Base-by-base conservation (phyloP, 176 grass and related monocot genomes). In the Hsuehochloa calcarea region DNA sequence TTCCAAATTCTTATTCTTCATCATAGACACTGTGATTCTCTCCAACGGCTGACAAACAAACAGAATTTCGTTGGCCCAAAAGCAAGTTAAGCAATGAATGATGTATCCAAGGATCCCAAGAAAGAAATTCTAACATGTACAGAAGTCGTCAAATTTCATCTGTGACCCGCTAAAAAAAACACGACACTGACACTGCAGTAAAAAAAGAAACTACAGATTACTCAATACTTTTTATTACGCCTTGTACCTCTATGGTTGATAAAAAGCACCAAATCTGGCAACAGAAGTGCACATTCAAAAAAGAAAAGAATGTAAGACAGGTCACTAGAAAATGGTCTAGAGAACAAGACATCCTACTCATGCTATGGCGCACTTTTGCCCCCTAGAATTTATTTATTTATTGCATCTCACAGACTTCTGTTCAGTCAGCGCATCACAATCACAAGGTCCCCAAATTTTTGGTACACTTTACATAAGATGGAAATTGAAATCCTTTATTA, bases 1-100 rank as follows among this genome's bases (percentile, higher is more conserved):
- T 59, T 83, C 65, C 26, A 88, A 83, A 72, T 70, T 82, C 65
- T 70, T 87, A 26, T 90, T 77, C 65, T 87, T 87, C 84, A 92
- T 85, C 86, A 66, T 72, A 65, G 82, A 58, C 25, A 67, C 72
- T 66, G 66, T 83, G 39, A 85, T 74, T 26, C 84, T 84, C 61
- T 85, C 87, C 47, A 85, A 72, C 3, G 68, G 60, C 90, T 94
- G 46, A 84, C 27, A 59, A 83, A 84, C 60, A 59, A 66, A 58
- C 16, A 79, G 87, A 72, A 74, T 27, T 46, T 66, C 55, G n/a
- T 80, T 40, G 62, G 47, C 45, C 72, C 3, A 25, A 52, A 35
- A 70, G 17, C 31, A 71, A 64, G 50, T 87, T 84, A 87, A 74
- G 16, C 19, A 80, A 51, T 64, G 0, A 67, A 65, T 62, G 68